A percentile compares a stretch with the other conserved stretches of the same genome.
Evolutionary conservation across 2,329 filamentous ascomycete genomes (phyloP).

Genomic region (Knufia fluminis): DNA sequence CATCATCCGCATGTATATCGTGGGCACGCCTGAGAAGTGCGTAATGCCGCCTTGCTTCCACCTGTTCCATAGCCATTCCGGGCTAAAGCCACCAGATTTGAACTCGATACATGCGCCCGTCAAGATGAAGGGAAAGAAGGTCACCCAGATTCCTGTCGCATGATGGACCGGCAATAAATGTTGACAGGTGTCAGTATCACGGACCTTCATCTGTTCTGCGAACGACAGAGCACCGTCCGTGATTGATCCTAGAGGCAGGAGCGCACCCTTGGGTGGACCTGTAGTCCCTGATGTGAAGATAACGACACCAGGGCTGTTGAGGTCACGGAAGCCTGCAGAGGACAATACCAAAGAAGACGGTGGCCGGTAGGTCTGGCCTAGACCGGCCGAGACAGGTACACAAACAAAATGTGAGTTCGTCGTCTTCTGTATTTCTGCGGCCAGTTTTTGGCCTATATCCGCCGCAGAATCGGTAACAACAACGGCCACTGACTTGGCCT

Average conservation of each 20-base stretch:
- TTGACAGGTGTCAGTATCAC: constrained; percentile 28
- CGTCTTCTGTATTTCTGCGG: constrained; percentile 15
- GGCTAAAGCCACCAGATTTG: constrained; percentile 32
- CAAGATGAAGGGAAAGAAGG: constrained; percentile 31
- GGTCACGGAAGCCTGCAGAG: constrained; percentile 25
- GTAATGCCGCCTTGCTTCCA: constrained; percentile 28
- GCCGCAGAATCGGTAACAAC: constrained; percentile 18
- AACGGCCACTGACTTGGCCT: constrained; percentile 19
- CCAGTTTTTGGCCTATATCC: constrained; percentile 16
- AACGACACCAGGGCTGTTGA: constrained; percentile 26
- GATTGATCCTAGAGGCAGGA: constrained; percentile 18
- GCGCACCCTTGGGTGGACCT: constrained; percentile 23
- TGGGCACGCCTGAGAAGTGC: constrained; percentile 36
- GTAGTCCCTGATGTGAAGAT: constrained; percentile 27
- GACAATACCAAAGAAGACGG: constrained; percentile 21
- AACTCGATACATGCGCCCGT: constrained; percentile 35
- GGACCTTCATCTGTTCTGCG: constrained; percentile 23
- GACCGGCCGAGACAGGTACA: constrained; percentile 23
- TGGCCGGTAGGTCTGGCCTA: constrained; percentile 12
- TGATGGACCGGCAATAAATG: constrained; percentile 28
- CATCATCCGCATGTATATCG: constrained; percentile 36
- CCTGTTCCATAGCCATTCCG: constrained; percentile 33
- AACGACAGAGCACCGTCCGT: constrained; percentile 23
- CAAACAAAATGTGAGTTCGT: constrained; percentile 19
- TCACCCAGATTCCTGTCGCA: constrained; percentile 26